A percentile compares a stretch with the other conserved stretches of the same genome.
Evolutionary conservation across 2,329 filamentous ascomycete species (phyloP).

Genomic region (Fragosphaeria purpurea): DNA sequence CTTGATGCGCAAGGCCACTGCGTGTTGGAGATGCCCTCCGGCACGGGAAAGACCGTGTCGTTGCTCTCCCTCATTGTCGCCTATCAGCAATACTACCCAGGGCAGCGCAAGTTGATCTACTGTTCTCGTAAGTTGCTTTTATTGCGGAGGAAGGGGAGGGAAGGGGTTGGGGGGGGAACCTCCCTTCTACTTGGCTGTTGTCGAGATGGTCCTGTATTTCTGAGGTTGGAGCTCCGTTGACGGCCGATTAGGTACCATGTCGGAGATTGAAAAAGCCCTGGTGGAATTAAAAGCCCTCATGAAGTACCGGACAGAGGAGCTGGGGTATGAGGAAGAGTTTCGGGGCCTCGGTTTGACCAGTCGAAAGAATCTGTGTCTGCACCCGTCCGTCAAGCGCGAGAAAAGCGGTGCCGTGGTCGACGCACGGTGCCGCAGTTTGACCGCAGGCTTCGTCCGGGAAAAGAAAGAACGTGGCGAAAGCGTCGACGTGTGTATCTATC

Average conservation of each 20-base stretch:
- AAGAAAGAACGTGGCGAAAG: constrained; percentile 94
- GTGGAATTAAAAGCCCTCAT: constrained; percentile 86
- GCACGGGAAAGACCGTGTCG: constrained; percentile 95
- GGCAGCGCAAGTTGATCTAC: constrained; percentile 93
- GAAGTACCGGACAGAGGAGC: constrained; percentile 82
- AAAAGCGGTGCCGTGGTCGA: constrained; percentile 93
- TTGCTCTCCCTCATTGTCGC: constrained; percentile 90
- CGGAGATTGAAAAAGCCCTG: constrained; percentile 95
- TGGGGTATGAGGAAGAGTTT: constrained; percentile 90
- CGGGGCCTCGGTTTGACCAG: constrained; percentile 85
- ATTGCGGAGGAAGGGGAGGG: too few species aligned
- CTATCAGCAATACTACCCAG: constrained; percentile 88
- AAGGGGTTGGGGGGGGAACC: too few species aligned
- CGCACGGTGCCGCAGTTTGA: constrained; percentile 88
- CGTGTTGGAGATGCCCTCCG: constrained; percentile 97
- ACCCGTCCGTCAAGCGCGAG: constrained; percentile 90
- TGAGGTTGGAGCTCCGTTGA: too few species aligned
- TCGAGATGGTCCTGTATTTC: too few species aligned
- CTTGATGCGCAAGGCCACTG: constrained; percentile 92
- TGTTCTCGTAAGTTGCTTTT: constrained; percentile 60
- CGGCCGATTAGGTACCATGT: constrained; percentile 65
- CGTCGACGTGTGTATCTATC: constrained; percentile 89
- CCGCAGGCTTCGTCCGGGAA: constrained; percentile 93
- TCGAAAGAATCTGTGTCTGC: constrained; percentile 92
- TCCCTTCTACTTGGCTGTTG: too few species aligned